Evolutionary conservation across 2,329 filamentous ascomycete genomes (phyloP), one percentile per base, ranked within the genome.

Genomic region (Pseudovirgaria hyperparasitica): DNA sequence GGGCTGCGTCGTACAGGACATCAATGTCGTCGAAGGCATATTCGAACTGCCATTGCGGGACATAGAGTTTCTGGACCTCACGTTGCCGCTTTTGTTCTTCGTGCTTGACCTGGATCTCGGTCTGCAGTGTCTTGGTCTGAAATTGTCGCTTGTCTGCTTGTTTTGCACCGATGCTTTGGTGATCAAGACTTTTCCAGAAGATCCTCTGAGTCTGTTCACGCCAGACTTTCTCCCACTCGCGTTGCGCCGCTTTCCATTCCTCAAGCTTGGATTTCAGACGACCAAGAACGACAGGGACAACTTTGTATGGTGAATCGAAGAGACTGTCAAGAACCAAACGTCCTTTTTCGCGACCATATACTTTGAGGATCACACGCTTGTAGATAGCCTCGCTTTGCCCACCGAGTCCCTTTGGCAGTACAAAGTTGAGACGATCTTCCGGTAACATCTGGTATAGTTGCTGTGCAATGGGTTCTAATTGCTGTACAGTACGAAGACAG

Each of bases 161-260:
- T 58, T 90, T 92, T 44, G 84, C 81, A 28, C 84, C 76, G 33
- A 92, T 85, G 12, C 85, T 85, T 69, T 96, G 92, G 47, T 98
- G 90, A 46, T 98, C 90, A 27, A 98, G 72, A 52, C 85, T 93
- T 61, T 85, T 92, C 58, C 92, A 82, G 56, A 94, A 92, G 62
- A 92, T 87, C 45, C 80, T 77, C 48, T 92, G 80, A 14, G 87
- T 96, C 58, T 96, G 90, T 26, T 84, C 77, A 37, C 90, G 84
- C 90, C 90, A 98, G 6, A 98, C 85, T 57, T 94, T 94, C 54
- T 96, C 86, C 90, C 90, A 98, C 50, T 98, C 92, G 17, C 90
- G 82, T 64, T 82, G 86, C 5, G 84, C 87, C 40, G 92, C 86
- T 38, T 92, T 84, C 90, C 90, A 98, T 45, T 96, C 86, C 53